Evolutionary conservation across 2,329 filamentous ascomycete species (phyloP).

Genomic region (Onygenales sp.): DNA sequence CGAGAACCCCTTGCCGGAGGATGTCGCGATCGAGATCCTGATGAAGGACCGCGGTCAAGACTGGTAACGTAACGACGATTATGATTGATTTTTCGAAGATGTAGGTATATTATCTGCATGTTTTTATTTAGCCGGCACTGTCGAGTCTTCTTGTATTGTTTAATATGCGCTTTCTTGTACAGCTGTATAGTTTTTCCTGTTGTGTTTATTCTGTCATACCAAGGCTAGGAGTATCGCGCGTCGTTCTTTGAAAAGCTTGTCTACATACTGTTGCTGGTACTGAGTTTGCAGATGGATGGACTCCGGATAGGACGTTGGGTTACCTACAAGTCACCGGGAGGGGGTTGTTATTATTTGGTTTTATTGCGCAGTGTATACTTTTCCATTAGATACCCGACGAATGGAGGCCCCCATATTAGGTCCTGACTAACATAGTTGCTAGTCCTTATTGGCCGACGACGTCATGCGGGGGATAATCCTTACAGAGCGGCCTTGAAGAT

Average conservation of each 20-base stretch:
- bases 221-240: neutral
- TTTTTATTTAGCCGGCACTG: neutral
- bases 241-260: neutral
- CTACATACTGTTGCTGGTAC: too few species aligned
- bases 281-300: too few species aligned
- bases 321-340: too few species aligned
- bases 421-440: too few species aligned
- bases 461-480: too few species aligned
- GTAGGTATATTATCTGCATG: neutral
- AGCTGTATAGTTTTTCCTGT: neutral
- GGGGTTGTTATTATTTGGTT: too few species aligned
- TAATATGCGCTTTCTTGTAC: neutral
- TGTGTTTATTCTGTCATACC: neutral
- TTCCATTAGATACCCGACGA: too few species aligned
- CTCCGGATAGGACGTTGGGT: too few species aligned
- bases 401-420: too few species aligned
- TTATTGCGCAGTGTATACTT: too few species aligned
- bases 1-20: constrained; percentile 46
- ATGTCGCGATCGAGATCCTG: constrained; percentile 35
- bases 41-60: constrained; percentile 37
- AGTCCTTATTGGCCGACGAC: too few species aligned
- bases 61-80: constrained; percentile 20
- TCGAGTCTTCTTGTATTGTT: neutral
- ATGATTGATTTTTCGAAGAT: neutral
- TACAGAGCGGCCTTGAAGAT: too few species aligned